A percentile compares a stretch with the other conserved stretches of the same genome.
Evolutionary conservation across 352 stramenopile genomes (phyloP).

Genomic region (Phytophthora pinifolia): DNA sequence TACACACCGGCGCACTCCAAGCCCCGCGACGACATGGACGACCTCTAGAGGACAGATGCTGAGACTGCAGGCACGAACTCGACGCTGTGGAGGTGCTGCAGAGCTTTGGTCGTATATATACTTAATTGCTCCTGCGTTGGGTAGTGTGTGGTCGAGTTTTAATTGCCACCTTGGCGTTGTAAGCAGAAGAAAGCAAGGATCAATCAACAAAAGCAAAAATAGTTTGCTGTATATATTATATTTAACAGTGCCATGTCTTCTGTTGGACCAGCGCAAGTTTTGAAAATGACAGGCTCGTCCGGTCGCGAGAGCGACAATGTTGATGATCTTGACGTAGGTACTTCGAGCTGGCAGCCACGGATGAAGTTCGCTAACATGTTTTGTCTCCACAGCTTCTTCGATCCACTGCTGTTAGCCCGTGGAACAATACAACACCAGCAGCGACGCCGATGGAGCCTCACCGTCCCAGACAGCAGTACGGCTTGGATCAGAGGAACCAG

Average conservation of each 20-base stretch:
- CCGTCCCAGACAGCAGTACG: slow-evolving; percentile 8
- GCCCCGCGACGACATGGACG: slow-evolving; percentile 52
- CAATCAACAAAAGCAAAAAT: too few species aligned
- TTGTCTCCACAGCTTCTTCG: slow-evolving; percentile 8
- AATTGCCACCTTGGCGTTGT: too few species aligned
- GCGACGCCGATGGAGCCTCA: slow-evolving; percentile 21
- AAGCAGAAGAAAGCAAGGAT: too few species aligned
- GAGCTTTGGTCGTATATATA: too few species aligned
- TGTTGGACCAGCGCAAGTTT: too few species aligned
- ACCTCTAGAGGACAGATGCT: slow-evolving; percentile 44
- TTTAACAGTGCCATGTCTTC: too few species aligned
- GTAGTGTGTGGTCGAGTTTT: too few species aligned
- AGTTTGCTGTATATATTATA: too few species aligned
- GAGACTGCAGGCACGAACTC: not conserved
- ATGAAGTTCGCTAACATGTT: too few species aligned
- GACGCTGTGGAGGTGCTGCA: slow-evolving; percentile 3
- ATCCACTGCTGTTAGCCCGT: slow-evolving; percentile 23
- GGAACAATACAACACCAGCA: slow-evolving; percentile 17
- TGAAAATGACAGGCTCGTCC: slow-evolving; percentile 17
- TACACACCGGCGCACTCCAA: slow-evolving; percentile 62
- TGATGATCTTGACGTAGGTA: slow-evolving; percentile 15
- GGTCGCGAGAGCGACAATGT: slow-evolving; percentile 18
- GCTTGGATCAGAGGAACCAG: slow-evolving; percentile 2
- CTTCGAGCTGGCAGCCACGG: not conserved
- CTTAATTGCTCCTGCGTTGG: too few species aligned